phyloP scores from a whole-genome alignment of 495 filamentous ascomycete genomes.

The Penicillium bovifimosum region DNA sequence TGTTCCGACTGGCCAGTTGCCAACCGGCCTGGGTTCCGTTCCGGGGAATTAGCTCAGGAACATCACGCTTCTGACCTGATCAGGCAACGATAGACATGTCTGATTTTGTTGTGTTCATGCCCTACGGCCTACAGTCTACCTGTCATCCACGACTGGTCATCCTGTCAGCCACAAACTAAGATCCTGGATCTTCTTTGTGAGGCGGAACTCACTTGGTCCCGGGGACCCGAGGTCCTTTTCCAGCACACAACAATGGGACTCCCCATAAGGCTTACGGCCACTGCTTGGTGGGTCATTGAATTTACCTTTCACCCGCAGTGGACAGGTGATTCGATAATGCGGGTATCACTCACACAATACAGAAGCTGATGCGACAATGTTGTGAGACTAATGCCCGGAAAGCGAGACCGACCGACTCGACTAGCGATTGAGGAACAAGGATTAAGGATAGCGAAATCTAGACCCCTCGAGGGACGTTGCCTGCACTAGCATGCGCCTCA shows the following conservation, averaged over 20 bases:
- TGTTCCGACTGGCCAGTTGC: constrained; percentile 11
- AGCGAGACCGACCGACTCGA: neutral
- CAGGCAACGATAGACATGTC: constrained; percentile 5
- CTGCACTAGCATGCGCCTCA: neutral
- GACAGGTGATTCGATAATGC: neutral
- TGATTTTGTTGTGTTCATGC: neutral
- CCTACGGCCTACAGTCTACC: neutral
- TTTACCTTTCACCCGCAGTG: neutral
- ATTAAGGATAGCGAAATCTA: neutral
- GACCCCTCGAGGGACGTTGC: neutral
- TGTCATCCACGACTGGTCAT: neutral
- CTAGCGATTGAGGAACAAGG: neutral
- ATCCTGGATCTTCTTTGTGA: neutral
- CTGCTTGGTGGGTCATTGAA: neutral
- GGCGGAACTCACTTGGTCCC: too few relatives aligned
- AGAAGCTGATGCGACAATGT: neutral
- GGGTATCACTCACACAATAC: neutral
- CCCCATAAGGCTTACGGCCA: neutral
- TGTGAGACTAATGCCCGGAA: neutral
- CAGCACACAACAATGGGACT: neutral
- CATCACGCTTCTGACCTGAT: constrained; percentile 8
- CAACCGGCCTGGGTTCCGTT: constrained; percentile 1
- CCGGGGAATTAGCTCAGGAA: constrained; percentile 12
- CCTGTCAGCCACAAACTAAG: neutral
- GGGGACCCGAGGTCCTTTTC: too few relatives aligned